Percentiles rank a stretch among this genome's conserved stretches.
Conservation (phyloP, 2,329 filamentous ascomycete genomes). For the Colletotrichum orchidophilum region DNA sequence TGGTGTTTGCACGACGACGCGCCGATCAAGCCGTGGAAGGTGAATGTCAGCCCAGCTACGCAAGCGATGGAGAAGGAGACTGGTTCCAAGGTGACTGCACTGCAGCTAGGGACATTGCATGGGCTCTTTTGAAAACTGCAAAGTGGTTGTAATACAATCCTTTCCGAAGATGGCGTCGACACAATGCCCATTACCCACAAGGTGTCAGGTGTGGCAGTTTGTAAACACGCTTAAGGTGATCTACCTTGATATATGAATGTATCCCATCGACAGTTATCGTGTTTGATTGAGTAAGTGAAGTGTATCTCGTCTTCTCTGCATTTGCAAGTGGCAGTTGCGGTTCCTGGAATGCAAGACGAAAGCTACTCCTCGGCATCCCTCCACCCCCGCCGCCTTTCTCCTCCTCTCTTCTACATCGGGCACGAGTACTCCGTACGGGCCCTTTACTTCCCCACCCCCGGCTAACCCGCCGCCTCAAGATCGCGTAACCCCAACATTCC, state of each 20-base stretch:
- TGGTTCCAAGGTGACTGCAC: neutral
- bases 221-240: neutral
- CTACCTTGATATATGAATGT: neutral
- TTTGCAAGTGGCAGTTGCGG: neutral
- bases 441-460: neutral
- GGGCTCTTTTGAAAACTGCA: neutral
- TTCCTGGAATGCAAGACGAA: neutral
- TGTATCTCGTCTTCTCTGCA: neutral
- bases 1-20: conserved; percentile 20
- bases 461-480: neutral
- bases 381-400: neutral
- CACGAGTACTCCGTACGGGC: too few species aligned
- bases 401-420: neutral
- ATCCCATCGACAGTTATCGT: neutral
- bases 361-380: neutral
- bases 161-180: neutral
- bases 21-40: conserved; percentile 11
- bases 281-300: neutral
- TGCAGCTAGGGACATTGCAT: neutral
- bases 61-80: neutral
- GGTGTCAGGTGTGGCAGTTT: neutral
- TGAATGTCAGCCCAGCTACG: conserved; percentile 1
- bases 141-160: neutral
- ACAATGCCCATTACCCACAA: neutral
- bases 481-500: neutral